Base-by-base conservation (phyloP, 1,139 yeast species). In the Protomyces arabidopsidicola region DNA sequence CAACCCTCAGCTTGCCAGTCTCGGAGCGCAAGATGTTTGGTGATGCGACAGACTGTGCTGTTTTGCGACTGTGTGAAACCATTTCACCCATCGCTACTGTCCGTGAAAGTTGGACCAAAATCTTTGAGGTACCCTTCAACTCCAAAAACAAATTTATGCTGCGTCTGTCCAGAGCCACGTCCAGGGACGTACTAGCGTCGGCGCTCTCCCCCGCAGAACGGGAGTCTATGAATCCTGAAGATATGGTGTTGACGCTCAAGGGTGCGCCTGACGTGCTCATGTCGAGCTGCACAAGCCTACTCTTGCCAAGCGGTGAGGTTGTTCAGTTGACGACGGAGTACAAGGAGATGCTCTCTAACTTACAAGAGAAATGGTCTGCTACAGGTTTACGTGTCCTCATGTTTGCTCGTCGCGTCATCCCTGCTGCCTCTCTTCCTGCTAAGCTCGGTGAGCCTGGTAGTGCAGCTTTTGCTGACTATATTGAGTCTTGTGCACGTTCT, bases 261-360 rank as follows among this genome's bases (percentile, higher is more conserved):
- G 83, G 84, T 56, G 84, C 84, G 0, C 84, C 84, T 1, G 84
- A 81, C 70, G 76, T 79, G 53, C 72, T 81, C 48, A 65, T 80
- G 55, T 70, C 73, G 9, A 74, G 73, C 54, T 78, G 82, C 67
- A 65, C 73, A 12, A 68, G 66, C 22, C 69, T 70, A 35, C 65
- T 73, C 65, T 67, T 71, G 38, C 65, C 68, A 9, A 65, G 65
- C 24, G 71, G 71, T 24, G 67, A 68, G 5, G 31, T 53, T 1
- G 60, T 65, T 2, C 62, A 65, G 22, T 52, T 71, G 39, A 66
- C 64, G 48, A 69, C 65, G 3, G 68, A 65, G 1, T 53, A 68
- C 3, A 69, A 67, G 53, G 66, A 65, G 2, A 65, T 68, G 14
- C 68, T 80, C n/a, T 65, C 69, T 27, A 56, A 68, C 1, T 67